Base-by-base conservation (phyloP, 2,329 filamentous ascomycete genomes). In the Fusarium buxicola region DNA sequence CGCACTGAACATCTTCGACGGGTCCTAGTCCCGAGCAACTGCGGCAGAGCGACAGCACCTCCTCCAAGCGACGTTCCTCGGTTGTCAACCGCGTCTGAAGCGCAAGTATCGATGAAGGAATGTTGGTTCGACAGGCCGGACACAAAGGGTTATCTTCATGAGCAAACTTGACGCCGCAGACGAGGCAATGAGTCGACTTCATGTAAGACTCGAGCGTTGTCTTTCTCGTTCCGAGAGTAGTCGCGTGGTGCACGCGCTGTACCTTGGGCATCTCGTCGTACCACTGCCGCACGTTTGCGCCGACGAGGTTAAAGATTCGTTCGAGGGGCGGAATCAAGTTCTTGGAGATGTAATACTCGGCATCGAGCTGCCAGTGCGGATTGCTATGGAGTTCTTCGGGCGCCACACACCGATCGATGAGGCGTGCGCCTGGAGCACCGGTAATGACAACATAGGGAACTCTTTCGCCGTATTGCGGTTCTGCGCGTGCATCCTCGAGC, bases 221-320 rank as follows among this genome's bases (percentile, higher is more conserved):
- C 72, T 85, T 89, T 68, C 77, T 77, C 69, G 59, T 68, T 66
- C 68, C 72, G 3, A 53, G 62, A 15, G 73, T 72, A 41, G 71
- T 58, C 67, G 74, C 36, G 52, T 74, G 60, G 46, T 73, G 85
- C 40, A 94, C 86, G 8, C 90, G 88, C 72, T 93, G 91, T 16
- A 95, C 83, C 74, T 96, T 97, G 40, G 94, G 94, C 92, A 98
- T 96, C 76, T 97, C 93, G 63, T 97, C 92, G 72, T 93, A 98
- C 95, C 95, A 99, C 57, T 87, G 85, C 15, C 91, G 82, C 1
- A 98, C 91, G 73, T 95, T 96, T 28, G 93, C 95, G 7, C 95
- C 95, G 3, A 98, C 91, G 3, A 99, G 88, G 71, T 95, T 97
- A 80, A 99, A 97, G 65, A 99, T 97, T 25, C 95, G 89, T 76